Conservation (phyloP, 1,139 yeast species). For the Lodderomyces theae region DNA sequence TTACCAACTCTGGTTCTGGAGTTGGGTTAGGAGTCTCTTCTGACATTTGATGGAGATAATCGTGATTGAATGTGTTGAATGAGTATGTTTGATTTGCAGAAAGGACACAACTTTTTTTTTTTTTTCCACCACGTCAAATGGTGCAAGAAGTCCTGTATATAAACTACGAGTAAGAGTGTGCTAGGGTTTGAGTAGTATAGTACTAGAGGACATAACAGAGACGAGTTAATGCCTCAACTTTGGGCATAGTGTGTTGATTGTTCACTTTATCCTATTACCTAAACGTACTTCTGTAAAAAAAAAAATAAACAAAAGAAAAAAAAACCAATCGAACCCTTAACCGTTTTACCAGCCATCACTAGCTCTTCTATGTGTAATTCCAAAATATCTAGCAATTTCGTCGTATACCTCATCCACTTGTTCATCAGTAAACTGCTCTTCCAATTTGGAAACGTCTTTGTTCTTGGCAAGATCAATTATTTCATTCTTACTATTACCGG, state of each 20-base stretch:
- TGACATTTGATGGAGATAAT: constrained; percentile 9
- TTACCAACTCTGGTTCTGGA: constrained; percentile 19
- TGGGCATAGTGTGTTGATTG: no score
- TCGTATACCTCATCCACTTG: constrained; percentile 52
- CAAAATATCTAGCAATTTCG: constrained; percentile 67
- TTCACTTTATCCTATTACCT: no score
- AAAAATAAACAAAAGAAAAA: no score
- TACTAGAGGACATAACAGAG: no score
- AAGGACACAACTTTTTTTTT: background rate
- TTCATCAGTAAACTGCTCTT: constrained; percentile 31
- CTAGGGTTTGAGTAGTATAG: no score
- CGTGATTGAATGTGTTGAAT: background rate
- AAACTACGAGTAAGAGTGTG: no score
- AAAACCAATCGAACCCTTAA: background rate
- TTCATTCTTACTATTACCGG: constrained; percentile 8
- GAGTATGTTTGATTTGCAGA: background rate
- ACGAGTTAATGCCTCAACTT: no score
- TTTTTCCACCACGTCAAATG: background rate
- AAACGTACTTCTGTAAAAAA: no score
- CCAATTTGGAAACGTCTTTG: constrained; percentile 29
- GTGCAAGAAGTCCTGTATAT: background rate
- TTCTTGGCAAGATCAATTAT: constrained; percentile 9
- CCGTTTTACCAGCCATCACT: constrained; percentile 44
- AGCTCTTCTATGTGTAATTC: constrained; percentile 55
- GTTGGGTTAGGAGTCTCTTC: constrained; percentile 14